phyloP scores from a whole-genome alignment of 768 basidiomycete genomes.

The Russula brevipes region DNA sequence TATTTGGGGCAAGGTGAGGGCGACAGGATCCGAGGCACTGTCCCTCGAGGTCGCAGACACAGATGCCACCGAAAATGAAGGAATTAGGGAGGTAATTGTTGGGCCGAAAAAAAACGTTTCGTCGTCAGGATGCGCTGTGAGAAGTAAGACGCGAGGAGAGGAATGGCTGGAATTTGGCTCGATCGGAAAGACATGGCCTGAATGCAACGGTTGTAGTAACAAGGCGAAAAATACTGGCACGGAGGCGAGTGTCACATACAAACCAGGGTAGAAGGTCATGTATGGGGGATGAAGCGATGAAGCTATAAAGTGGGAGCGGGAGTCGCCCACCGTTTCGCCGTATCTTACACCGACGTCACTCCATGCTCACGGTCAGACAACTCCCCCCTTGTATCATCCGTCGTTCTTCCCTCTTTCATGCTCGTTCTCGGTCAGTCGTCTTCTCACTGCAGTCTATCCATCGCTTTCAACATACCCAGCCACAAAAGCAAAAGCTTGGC shows the following conservation, averaged over 20 bases:
- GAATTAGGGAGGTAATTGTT: constrained; percentile 55
- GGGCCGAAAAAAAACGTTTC: constrained; percentile 94
- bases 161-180: not conserved
- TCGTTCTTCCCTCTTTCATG: constrained; percentile 5
- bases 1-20: constrained; percentile 32
- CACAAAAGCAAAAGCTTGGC: constrained; percentile 24
- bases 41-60: not conserved
- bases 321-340: no score
- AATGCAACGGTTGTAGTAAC: constrained; percentile 4
- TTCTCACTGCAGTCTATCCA: not conserved
- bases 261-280: constrained; percentile 2
- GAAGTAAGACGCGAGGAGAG: constrained; percentile 44
- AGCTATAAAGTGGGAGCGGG: no score
- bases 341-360: not conserved
- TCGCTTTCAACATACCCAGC: constrained; percentile 15
- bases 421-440: not conserved
- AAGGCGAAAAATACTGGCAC: constrained; percentile 9
- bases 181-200: not conserved
- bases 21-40: not conserved
- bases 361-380: not conserved
- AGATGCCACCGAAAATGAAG: not conserved
- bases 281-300: not conserved
- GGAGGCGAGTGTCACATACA: constrained; percentile 6
- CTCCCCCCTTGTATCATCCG: not conserved
- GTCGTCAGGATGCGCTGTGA: constrained; percentile 94